Evolutionary conservation across 2,329 filamentous ascomycete genomes (phyloP), one percentile per base, ranked within the genome.

Genomic region (Parastagonospora nodorum): DNA sequence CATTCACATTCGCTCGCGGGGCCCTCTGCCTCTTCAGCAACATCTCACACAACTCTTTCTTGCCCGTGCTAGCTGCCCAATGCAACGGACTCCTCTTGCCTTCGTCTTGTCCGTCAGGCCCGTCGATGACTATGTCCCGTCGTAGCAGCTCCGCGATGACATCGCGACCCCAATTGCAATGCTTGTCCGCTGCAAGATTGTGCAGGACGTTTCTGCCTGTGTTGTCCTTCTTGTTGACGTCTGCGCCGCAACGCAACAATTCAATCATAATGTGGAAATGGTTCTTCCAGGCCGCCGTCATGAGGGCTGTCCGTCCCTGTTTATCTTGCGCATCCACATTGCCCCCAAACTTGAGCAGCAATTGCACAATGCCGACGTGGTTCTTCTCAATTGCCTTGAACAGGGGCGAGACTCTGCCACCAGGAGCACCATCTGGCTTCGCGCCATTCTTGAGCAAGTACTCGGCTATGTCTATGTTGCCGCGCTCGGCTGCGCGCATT

Each of bases 21-120:
- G 45, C 33, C 27, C 50, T 60, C 1, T 60, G 44, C 39, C 70
- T 57, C 31, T 62, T 69, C 5, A 83, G 69, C 27, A 85, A 69
- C 57, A 78, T 71, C 47, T 78, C 75, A 14, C 77, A 80, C 9
- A 84, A 71, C 29, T 75, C 73, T 42, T 77, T 69, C 59, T 84
- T 83, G 14, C 80, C 80, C 38, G 82, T 83, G 19, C 80, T 82
- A 31, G 81, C 83, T 1, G 83, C 82, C 82, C 82, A 85, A 52
- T 84, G 77, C 36, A 85, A 64, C 2, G 83, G 79, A 28, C 80
- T 82, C 10, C 83, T 75, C 8, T 78, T 78, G 16, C 79, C 63
- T 44, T 74, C 73, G 60, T 81, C 78, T 27, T 72, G 69, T 0
- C 72, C 75, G 1, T 64, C 63, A 4, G 61, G 58, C 6, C 73